Evolutionary conservation across 805 yeast genomes (phyloP), one percentile per base, ranked within the genome.

Genomic region (Candida peoriensis): DNA sequence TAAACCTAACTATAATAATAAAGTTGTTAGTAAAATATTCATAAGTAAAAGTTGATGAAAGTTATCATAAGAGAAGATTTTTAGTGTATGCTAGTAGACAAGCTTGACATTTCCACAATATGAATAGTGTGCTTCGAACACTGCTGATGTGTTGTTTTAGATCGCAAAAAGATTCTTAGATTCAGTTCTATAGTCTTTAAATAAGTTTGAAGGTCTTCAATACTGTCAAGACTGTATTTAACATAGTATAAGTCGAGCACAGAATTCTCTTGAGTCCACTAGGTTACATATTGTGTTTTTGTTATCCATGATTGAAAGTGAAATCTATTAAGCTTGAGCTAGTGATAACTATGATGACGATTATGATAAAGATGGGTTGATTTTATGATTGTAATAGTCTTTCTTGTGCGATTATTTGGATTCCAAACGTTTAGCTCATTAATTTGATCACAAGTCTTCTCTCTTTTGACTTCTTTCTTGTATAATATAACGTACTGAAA

Each of bases 1-100:
- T 69, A 93, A 84, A 81, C 95, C 99, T 76, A 93, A 87, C 93
- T 86, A 63, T 46, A 38, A 31, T n/a, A n/a, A n/a, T n/a, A 19
- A 18, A 21, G 13, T 24, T 41, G 54, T 39, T 42, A 42, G 42
- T 33, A 39, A 27, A 18, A n/a, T 16, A 15, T 25, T 25, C 28
- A 25, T n/a, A n/a, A n/a, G n/a, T 19, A 28, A 13, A 19, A 18
- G 19, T 26, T 13, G 15, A 4, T n/a, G 12, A 24, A 17, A 8
- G 8, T 19, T 15, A 11, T 9, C 6, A 14, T 15, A 19, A 6
- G 28, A 24, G 18, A 16, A n/a, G n/a, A n/a, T n/a, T n/a, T n/a
- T n/a, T n/a, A n/a, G n/a, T n/a, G n/a, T n/a, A n/a, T n/a, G n/a
- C n/a, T n/a, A n/a, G n/a, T n/a, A n/a, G n/a, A n/a, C n/a, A n/a